Evolutionary conservation across 192 early-diverging fungal species (phyloP), one percentile per base, ranked within the genome.

Genomic region (Paraglomus occultum): DNA sequence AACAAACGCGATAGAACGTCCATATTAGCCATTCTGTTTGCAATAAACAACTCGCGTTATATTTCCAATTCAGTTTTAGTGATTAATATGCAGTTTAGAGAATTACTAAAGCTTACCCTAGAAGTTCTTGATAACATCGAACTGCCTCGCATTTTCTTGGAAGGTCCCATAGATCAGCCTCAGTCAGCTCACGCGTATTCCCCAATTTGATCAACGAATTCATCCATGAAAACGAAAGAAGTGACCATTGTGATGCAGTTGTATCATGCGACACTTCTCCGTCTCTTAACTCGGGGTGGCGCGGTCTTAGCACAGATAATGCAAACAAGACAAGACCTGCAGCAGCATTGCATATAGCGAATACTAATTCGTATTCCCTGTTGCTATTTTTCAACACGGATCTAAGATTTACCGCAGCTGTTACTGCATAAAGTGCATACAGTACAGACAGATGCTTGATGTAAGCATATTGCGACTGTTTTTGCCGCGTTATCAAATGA

Each of bases 121-220:
- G 54, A 59, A 70, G 59, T 60, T 70, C 67, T 49, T 70, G 9
- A 48, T 70, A 70, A 15, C 67, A 70, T 40, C 59, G 40, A 49
- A 57, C 46, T 8, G 79, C 59, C 12, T 63, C 60, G 8, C 73
- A 70, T 2, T 72, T 39, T 12, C 57, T 72, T 10, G 73, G 54
- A 46, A 77, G 69, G 18, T 77, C 73, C 49, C 51, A 73, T 18
- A 80, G 51, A 54, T 80, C 79, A 0, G 63, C 63, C 47, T 76
- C 75, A 23, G 72, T 64, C 0, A 80, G 49, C 40, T 47, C 62
- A 20, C 74, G 73, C 11, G 31, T 58, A 46, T 73, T 75, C 6
- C 79, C 79, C 39, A 64, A 51, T 31, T 69, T 73, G 51, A 80
- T 77, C 42, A 80, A 46, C 0, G 75, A 69, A 0, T 49, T 68